Evolutionary conservation across 176 grass and related monocot species (phyloP).

Genomic region (Phyllostachys edulis): DNA sequence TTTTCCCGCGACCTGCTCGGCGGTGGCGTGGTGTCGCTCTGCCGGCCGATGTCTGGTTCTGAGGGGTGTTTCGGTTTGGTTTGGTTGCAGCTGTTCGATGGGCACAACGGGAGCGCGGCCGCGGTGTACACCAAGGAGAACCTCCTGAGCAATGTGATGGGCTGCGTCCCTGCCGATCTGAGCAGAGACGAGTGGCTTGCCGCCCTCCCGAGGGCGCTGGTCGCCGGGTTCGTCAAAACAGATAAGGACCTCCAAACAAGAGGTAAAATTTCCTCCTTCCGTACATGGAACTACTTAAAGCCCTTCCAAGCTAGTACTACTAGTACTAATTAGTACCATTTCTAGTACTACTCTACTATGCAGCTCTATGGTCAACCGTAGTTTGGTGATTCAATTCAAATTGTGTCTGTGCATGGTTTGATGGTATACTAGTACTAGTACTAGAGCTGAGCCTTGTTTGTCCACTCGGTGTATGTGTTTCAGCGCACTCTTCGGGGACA

Average conservation of each 20-base stretch:
- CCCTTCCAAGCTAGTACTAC: background rate
- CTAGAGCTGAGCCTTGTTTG: background rate
- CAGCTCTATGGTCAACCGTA: background rate
- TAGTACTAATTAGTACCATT: background rate
- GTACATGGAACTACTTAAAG: conserved; percentile 3
- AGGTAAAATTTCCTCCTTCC: conserved; percentile 41
- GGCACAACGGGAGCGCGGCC: conserved; percentile 82
- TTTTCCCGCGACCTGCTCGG: background rate
- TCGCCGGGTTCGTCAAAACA: conserved; percentile 94
- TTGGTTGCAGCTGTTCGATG: conserved; percentile 82
- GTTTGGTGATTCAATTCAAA: background rate
- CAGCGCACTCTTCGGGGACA: conserved; percentile 81
- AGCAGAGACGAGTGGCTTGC: conserved; percentile 81
- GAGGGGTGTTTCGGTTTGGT: background rate
- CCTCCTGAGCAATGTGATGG: conserved; percentile 77
- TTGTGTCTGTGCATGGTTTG: background rate
- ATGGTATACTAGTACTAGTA: background rate
- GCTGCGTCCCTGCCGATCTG: conserved; percentile 74
- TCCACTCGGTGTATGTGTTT: conserved; percentile 13
- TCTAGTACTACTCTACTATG: background rate
- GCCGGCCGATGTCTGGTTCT: background rate
- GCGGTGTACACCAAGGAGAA: conserved; percentile 87
- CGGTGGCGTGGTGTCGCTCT: background rate
- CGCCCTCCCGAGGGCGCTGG: conserved; percentile 84
- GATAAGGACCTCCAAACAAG: conserved; percentile 90